Percentiles rank a stretch among this genome's conserved stretches.
These are phyloP conservation scores for Gossypium thurberi DNA, from an alignment of 345 rosid species.

Conservation along the genomic window DNA sequence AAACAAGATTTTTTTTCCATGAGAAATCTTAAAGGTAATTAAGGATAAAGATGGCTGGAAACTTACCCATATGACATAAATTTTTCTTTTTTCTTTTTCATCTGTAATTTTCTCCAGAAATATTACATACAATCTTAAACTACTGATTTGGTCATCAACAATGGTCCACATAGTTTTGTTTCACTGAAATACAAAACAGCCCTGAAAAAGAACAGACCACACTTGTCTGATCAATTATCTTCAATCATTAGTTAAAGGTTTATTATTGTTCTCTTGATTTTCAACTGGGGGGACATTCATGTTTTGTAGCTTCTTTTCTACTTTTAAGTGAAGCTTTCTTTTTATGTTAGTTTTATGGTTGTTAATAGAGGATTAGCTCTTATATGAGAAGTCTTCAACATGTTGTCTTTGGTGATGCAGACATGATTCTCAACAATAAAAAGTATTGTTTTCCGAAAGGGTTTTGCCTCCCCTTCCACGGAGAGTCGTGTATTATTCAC, in stretches of 20 bases:
- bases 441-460: too few species aligned
- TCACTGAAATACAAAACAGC: slow-evolving; percentile 25
- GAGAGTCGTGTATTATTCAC: too few species aligned
- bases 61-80: slow-evolving; percentile 9
- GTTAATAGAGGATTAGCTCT: too few species aligned
- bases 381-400: too few species aligned
- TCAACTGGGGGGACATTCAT: slow-evolving; percentile 22
- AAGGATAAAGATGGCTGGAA: background rate
- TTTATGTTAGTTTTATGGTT: background rate
- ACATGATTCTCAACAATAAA: too few species aligned
- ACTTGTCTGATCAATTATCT: slow-evolving; percentile 19
- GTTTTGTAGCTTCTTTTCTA: slow-evolving; percentile 1
- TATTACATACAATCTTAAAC: background rate
- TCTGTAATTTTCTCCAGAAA: background rate
- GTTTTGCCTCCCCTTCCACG: too few species aligned
- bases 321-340: background rate
- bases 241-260: background rate
- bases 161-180: slow-evolving; percentile 4
- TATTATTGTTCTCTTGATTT: slow-evolving; percentile 35
- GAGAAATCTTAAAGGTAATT: background rate
- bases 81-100: background rate
- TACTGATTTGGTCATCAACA: background rate
- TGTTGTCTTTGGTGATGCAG: too few species aligned
- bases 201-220: slow-evolving; percentile 24
- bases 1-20: background rate